phyloP scores from a whole-genome alignment of 352 stramenopile genomes.

The Pythium brassicae region DNA sequence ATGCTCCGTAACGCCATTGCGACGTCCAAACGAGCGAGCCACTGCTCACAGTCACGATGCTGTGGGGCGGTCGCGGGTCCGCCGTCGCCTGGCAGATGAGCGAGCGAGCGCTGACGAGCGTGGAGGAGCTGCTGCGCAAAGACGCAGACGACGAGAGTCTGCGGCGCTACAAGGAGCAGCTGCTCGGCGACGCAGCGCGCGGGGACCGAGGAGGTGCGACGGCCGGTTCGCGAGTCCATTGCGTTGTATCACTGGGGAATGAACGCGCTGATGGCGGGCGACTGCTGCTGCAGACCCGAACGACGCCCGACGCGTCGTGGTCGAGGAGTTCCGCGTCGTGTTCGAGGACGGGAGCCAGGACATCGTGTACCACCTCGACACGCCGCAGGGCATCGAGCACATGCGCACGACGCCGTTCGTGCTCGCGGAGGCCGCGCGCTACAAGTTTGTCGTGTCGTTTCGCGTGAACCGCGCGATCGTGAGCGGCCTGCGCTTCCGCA shows the following conservation, averaged over 20 bases:
- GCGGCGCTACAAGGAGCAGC: constrained; percentile 79
- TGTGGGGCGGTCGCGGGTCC: too few relatives aligned
- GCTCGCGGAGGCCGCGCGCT: constrained; percentile 71
- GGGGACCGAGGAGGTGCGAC: constrained; percentile 71
- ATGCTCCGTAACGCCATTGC: background rate
- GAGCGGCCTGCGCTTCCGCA: constrained; percentile 78
- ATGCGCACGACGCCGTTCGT: constrained; percentile 71
- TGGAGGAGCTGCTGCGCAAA: constrained; percentile 70
- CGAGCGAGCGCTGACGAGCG: constrained; percentile 45
- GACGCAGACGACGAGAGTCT: constrained; percentile 84
- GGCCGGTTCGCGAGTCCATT: too few relatives aligned
- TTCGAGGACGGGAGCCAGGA: constrained; percentile 69
- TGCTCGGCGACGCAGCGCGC: constrained; percentile 70
- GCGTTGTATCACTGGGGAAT: background rate
- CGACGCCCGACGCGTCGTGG: constrained; percentile 67
- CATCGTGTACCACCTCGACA: constrained; percentile 75
- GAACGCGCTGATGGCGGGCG: background rate
- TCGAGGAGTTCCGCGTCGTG: constrained; percentile 83
- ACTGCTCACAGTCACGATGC: background rate
- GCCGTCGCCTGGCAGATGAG: too few relatives aligned
- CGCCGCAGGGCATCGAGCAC: constrained; percentile 53
- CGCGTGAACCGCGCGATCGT: constrained; percentile 85
- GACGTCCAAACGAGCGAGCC: background rate
- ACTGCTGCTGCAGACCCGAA: constrained; percentile 46
- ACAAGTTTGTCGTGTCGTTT: constrained; percentile 84